Evolutionary conservation across 768 basidiomycete genomes (phyloP).

Genomic region (Tremella mesenterica): DNA sequence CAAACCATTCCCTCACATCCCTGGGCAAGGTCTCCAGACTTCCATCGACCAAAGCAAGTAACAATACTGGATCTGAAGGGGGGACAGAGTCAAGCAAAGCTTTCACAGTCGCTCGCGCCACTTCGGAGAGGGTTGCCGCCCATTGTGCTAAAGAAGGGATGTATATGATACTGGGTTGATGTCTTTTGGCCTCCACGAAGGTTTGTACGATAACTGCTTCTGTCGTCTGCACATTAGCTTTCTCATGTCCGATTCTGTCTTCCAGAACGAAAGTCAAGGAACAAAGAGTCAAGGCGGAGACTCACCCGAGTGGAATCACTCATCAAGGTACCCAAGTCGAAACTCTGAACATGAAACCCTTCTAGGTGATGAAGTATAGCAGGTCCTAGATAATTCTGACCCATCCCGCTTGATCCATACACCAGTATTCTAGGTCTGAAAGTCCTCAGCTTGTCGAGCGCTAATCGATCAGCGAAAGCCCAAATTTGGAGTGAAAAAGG

Average conservation of each 20-base stretch:
- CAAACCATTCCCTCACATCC: slow-evolving; percentile 90
- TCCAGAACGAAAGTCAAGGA: slow-evolving; percentile 6
- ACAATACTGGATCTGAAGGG: slow-evolving; percentile 85
- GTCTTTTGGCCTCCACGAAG: slow-evolving; percentile 92
- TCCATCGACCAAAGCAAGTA: slow-evolving; percentile 82
- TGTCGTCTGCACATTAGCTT: slow-evolving; percentile 53
- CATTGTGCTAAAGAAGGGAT: slow-evolving; percentile 81
- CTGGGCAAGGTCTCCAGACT: slow-evolving; percentile 58
- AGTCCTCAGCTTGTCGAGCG: slow-evolving; percentile 81
- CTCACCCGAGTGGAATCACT: slow-evolving; percentile 80
- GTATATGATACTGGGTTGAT: slow-evolving; percentile 91
- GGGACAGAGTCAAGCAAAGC: slow-evolving; percentile 84
- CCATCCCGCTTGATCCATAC: slow-evolving; percentile 76
- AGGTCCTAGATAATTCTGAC: slow-evolving; percentile 79
- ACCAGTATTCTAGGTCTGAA: slow-evolving; percentile 81
- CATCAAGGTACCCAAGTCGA: slow-evolving; percentile 81
- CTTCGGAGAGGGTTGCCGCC: slow-evolving; percentile 76
- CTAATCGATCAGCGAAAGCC: slow-evolving; percentile 46
- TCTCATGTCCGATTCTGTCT: too few relatives aligned
- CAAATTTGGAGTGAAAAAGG: slow-evolving; percentile 36
- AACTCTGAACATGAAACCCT: slow-evolving; percentile 87
- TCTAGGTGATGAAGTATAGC: slow-evolving; percentile 89
- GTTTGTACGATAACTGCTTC: slow-evolving; percentile 92
- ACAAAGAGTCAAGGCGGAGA: not conserved
- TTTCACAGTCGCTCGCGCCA: slow-evolving; percentile 70